Evolutionary conservation across 2,329 filamentous ascomycete genomes (phyloP), one percentile per base, ranked within the genome.

Genomic region (Sclerotinia nivalis): DNA sequence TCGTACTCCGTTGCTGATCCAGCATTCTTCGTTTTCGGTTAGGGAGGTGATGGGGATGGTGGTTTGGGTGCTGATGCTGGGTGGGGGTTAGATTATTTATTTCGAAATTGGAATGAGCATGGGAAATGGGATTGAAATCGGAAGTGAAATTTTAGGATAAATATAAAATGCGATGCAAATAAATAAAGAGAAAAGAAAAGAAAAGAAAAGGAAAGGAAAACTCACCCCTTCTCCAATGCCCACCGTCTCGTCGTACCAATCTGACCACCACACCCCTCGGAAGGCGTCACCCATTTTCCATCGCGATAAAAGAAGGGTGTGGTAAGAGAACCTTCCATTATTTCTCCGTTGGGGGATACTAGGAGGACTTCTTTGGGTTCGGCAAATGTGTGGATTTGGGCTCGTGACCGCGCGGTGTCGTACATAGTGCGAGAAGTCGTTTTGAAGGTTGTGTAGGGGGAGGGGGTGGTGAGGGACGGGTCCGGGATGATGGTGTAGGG

Each of bases 321-420:
- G 0, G 91, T 94, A 22, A 91, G 86, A 71, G 91, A 94, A 12
- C 93, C 93, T 80, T 98, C 95, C 86, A 96, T 97, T 49, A 97
- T 81, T 62, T 89, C 86, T 1, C 84, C 85, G 40, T 79, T 73
- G 0, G 77, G 77, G 75, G 92, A 93, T 72, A 91, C 84, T 2
- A 97, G 80, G 28, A 98, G 82, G 6, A 97, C 92, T 79, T 98
- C 95, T 66, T 86, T 85, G 3, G 49, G 31, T 54, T 81, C 34
- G 12, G 28, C 50, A 9, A 62, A 62, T 12, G 60, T 40, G 8
- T 13, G 77, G 61, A 95, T 87, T 0, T 82, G 82, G 1, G 85
- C 87, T 20, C 92, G 85, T 37, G 81, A 77, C 12, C 93, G 87
- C 1, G 93, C 92, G 2, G 81, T 82, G 59, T 91, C 87, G 79